Evolutionary conservation across 331 rosid genomes (phyloP).

Genomic region (Quercus phellos): DNA sequence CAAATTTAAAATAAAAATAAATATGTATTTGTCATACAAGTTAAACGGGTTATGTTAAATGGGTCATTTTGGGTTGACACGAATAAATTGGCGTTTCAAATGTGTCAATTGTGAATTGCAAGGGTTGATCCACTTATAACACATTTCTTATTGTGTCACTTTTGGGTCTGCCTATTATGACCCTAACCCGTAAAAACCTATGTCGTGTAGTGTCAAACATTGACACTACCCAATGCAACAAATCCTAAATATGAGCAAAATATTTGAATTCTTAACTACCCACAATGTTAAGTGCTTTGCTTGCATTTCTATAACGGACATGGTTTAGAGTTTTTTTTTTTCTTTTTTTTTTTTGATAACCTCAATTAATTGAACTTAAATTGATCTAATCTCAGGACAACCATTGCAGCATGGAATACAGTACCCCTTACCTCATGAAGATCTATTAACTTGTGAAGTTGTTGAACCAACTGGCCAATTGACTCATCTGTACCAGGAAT

Average conservation of each 20-base stretch:
- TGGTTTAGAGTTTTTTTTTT: neutral
- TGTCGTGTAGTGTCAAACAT: too few relatives aligned
- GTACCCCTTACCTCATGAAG: conserved; percentile 43
- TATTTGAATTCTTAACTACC: neutral
- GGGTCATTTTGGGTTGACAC: too few relatives aligned
- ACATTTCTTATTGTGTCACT: too few relatives aligned
- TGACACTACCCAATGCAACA: neutral
- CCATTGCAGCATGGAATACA: neutral
- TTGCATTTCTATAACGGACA: neutral
- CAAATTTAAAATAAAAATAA: too few relatives aligned
- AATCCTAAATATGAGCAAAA: neutral
- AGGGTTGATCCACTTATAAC: too few relatives aligned
- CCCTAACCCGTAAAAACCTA: too few relatives aligned
- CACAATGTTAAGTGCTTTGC: neutral
- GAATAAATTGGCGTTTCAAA: too few relatives aligned
- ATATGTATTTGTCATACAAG: too few relatives aligned
- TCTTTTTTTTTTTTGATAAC: neutral
- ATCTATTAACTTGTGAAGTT: conserved; percentile 48
- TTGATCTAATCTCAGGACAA: neutral
- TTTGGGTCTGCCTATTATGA: too few relatives aligned
- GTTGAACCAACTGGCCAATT: conserved; percentile 52
- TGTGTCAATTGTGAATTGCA: too few relatives aligned
- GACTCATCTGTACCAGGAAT: conserved; percentile 55
- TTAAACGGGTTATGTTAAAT: too few relatives aligned
- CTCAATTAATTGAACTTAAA: neutral